Conservation (phyloP, 2,329 filamentous ascomycete species). For the Monilinia fructigena region DNA sequence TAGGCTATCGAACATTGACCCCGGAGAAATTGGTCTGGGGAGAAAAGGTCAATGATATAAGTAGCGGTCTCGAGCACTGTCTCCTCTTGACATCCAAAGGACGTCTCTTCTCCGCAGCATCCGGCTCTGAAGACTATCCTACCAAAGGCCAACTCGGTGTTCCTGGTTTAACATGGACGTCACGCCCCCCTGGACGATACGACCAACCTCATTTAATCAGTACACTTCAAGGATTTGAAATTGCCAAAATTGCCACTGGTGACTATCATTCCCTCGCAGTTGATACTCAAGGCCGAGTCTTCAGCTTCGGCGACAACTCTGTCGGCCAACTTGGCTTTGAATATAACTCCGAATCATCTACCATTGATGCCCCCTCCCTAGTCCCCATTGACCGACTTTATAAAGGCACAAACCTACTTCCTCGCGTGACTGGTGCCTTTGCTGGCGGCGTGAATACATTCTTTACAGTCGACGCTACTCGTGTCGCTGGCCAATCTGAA, state of each 20-base stretch:
- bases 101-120: constrained; percentile 84
- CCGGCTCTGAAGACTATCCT: constrained; percentile 75
- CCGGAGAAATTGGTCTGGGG: constrained; percentile 63
- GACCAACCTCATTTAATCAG: constrained; percentile 80
- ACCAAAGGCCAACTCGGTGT: constrained; percentile 83
- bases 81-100: constrained; percentile 81
- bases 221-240: constrained; percentile 67
- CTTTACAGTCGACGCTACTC: constrained; percentile 77
- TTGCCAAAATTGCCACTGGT: constrained; percentile 75
- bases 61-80: constrained; percentile 80
- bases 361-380: constrained; percentile 67
- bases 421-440: constrained; percentile 72
- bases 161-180: constrained; percentile 76
- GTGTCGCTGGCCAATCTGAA: constrained; percentile 50
- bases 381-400: constrained; percentile 74
- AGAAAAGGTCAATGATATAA: constrained; percentile 73
- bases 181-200: constrained; percentile 72
- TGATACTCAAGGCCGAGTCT: constrained; percentile 73
- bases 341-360: constrained; percentile 58
- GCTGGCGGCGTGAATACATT: constrained; percentile 87
- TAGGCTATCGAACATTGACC: constrained; percentile 72
- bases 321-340: constrained; percentile 89
- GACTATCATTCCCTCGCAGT: constrained; percentile 82
- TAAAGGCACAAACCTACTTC: constrained; percentile 57
- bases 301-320: constrained; percentile 88